These are phyloP conservation scores for Coemansia sp. DNA, from an alignment of 192 early-diverging fungal species.

Conservation along the genomic window DNA sequence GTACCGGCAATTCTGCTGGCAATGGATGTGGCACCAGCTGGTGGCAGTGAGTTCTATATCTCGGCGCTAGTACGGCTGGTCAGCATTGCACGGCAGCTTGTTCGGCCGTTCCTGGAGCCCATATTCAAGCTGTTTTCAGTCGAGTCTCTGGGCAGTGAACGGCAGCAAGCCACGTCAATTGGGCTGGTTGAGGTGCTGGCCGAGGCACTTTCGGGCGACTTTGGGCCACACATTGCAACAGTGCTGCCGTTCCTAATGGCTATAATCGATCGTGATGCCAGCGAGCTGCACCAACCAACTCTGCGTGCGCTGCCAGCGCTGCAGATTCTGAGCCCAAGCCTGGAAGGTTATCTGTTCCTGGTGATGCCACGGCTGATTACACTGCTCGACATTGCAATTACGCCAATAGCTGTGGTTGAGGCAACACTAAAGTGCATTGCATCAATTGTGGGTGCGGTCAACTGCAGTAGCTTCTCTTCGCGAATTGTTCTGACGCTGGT, in stretches of 20 bases:
- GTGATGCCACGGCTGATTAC: conserved; percentile 84
- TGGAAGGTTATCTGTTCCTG: conserved; percentile 92
- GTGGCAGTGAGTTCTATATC: conserved; percentile 87
- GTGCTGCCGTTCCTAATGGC: conserved; percentile 83
- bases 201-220: conserved; percentile 84
- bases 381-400: conserved; percentile 71
- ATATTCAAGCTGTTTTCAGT: conserved; percentile 82
- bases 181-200: conserved; percentile 87
- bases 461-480: conserved; percentile 84
- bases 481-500: conserved; percentile 89
- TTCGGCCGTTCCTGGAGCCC: conserved; percentile 81
- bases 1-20: conserved; percentile 85
- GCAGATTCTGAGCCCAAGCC: conserved; percentile 79
- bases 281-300: conserved; percentile 64
- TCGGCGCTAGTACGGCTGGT: conserved; percentile 81
- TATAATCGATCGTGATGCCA: conserved; percentile 80
- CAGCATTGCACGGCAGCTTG: conserved; percentile 85
- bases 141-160: conserved; percentile 70
- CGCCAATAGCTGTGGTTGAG: conserved; percentile 60
- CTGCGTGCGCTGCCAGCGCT: conserved; percentile 77
- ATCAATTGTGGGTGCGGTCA: conserved; percentile 73
- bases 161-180: conserved; percentile 60
- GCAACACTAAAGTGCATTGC: conserved; percentile 75
- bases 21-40: conserved; percentile 75
- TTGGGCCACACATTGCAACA: conserved; percentile 80